Conservation (phyloP, 192 early-diverging fungal genomes). For the Radiomyces spectabilis region DNA sequence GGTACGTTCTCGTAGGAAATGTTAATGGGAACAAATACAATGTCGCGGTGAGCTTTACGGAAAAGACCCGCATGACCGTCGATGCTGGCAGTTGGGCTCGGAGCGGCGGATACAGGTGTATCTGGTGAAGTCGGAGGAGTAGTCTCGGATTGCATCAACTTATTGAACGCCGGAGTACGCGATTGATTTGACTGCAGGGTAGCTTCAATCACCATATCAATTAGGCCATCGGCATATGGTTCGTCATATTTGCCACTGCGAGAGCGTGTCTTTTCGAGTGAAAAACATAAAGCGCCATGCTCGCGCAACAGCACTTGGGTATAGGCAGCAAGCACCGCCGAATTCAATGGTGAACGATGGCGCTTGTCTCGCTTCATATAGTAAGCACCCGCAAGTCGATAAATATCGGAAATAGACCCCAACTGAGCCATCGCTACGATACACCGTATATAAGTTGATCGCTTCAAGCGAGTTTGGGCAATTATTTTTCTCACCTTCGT, state of each 20-base stretch:
- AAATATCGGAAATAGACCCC: conserved; percentile 26
- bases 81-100: conserved; percentile 12
- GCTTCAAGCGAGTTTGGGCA: too few species aligned
- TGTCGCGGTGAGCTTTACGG: conserved; percentile 8
- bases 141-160: not conserved
- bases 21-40: conserved; percentile 27
- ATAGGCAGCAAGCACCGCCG: conserved; percentile 26
- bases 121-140: not conserved
- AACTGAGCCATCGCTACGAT: conserved; percentile 14
- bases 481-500: conserved; percentile 30
- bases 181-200: conserved; percentile 24
- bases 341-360: conserved; percentile 21
- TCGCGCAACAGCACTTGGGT: conserved; percentile 25
- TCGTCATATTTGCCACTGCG: conserved; percentile 23
- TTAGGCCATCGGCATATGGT: conserved; percentile 19
- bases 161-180: not conserved
- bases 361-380: conserved; percentile 22
- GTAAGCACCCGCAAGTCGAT: conserved; percentile 25
- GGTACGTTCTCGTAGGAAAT: conserved; percentile 30
- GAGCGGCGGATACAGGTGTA: conserved; percentile 7
- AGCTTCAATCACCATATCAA: conserved; percentile 30
- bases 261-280: conserved; percentile 23
- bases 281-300: conserved; percentile 20
- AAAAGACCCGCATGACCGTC: conserved; percentile 1
- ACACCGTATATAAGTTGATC: too few species aligned